Evolutionary conservation across 169 alveolate species (phyloP).

Genomic region (Cryptosporidium muris): DNA sequence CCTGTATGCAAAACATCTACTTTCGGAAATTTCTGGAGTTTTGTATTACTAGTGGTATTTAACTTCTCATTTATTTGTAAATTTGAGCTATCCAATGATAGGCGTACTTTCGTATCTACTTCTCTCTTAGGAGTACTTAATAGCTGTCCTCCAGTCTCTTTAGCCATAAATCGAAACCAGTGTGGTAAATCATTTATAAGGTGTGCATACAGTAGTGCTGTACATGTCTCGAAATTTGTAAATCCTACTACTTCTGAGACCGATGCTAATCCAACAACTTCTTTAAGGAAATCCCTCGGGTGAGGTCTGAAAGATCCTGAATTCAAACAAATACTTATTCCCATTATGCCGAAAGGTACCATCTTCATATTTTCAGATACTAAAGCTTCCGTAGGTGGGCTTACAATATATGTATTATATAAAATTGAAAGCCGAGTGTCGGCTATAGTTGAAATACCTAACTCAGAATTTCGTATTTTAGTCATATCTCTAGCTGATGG

Average conservation of each 20-base stretch:
- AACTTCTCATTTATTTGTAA: neutral
- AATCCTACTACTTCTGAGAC: constrained; percentile 64
- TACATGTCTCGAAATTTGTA: constrained; percentile 63
- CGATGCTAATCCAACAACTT: constrained; percentile 46
- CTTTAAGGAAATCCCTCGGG: constrained; percentile 55
- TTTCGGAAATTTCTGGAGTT: neutral
- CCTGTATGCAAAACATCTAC: constrained; percentile 67
- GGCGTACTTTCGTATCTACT: constrained; percentile 6
- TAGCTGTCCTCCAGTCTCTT: constrained; percentile 43
- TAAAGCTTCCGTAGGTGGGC: constrained; percentile 59
- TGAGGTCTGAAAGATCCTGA: neutral
- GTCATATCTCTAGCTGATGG: neutral
- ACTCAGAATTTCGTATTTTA: constrained; percentile 7
- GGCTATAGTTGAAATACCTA: constrained; percentile 9
- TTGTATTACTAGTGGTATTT: neutral
- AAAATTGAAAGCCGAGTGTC: constrained; percentile 28
- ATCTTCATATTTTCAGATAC: constrained; percentile 59
- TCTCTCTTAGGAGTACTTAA: neutral
- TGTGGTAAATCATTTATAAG: constrained; percentile 32
- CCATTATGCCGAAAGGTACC: constrained; percentile 28
- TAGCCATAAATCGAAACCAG: constrained; percentile 53
- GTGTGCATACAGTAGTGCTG: constrained; percentile 29
- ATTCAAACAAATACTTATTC: constrained; percentile 10
- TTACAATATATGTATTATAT: constrained; percentile 42
- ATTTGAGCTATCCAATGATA: neutral